A percentile compares a stretch with the other conserved stretches of the same genome.
Conservation (phyloP, 2,329 filamentous ascomycete species). For the Sordariomycetes sp. region DNA sequence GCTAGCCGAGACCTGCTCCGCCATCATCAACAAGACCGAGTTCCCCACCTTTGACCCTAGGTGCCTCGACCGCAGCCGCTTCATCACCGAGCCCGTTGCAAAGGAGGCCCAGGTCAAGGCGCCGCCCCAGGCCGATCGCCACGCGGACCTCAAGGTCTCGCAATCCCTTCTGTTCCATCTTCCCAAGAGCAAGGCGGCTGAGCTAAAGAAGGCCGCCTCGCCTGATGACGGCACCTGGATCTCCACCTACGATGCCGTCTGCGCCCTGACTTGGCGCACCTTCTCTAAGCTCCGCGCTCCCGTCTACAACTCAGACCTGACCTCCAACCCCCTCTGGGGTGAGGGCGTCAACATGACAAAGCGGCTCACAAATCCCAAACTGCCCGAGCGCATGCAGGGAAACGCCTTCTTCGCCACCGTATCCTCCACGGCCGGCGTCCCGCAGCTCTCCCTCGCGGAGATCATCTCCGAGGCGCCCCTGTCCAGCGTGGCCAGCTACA, state of each 20-base stretch:
- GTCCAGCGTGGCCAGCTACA: conserved; percentile 18
- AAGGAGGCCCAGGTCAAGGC: conserved; percentile 16
- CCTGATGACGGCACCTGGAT: conserved; percentile 23
- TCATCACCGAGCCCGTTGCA: conserved; percentile 14
- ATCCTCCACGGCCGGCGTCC: conserved; percentile 12
- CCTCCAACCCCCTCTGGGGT: conserved; percentile 15
- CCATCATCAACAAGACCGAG: conserved; percentile 14
- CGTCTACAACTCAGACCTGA: conserved; percentile 17
- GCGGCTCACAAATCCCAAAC: conserved; percentile 17
- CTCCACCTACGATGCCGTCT: conserved; percentile 30
- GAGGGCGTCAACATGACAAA: conserved; percentile 25
- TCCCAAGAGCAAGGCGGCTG: conserved; percentile 24
- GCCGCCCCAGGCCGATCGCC: conserved; percentile 13
- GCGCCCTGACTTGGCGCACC: conserved; percentile 25
- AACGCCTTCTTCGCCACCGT: conserved; percentile 18
- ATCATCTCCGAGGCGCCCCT: conserved; percentile 21
- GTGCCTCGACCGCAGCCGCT: conserved; percentile 18
- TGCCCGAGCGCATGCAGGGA: conserved; percentile 19
- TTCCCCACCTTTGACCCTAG: conserved; percentile 21
- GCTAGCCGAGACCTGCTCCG: conserved; percentile 27
- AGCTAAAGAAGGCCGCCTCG: conserved; percentile 21
- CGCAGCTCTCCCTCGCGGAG: conserved; percentile 16
- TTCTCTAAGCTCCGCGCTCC: conserved; percentile 19
- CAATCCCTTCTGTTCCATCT: conserved; percentile 25
- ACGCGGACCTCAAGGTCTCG: conserved; percentile 14